Evolutionary conservation across 1,284 basidiomycete genomes (phyloP), one percentile per base, ranked within the genome.

Genomic region (Stygiomarasmius scandens): DNA sequence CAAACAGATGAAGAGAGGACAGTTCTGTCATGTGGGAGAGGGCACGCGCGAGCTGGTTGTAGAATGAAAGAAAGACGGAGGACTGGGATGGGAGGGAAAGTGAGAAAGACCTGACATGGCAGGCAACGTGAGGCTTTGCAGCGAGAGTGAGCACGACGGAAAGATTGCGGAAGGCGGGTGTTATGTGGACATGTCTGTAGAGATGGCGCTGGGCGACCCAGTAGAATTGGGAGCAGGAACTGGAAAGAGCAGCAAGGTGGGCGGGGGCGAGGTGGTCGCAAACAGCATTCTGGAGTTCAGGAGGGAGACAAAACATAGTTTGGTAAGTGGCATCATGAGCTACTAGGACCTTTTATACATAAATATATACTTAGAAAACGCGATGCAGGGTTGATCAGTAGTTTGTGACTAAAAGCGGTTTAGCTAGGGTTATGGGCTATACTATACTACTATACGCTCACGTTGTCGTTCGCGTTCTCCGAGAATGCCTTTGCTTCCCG

Each of bases 1-100:
- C 70, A 63, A 76, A 78, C 58, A 90, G 72, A 63, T 82, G 77
- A 59, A 92, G 82, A 14, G 78, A 79, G 43, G 71, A 74, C 54
- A 90, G 77, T 52, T 79, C 79, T 32, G 78, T 69, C 86, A 90
- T 89, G 66, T 75, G 70, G 16, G 72, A 67, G 47, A 92, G 72
- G 9, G 85, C 87, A 29, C 59, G 59, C 36, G 77, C 72, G 52
- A 91, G 80, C 45, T 71, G 67, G 60, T 54, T 61, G 67, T 84
- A 85, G 65, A 82, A 85, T 12, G 78, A 59, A 36, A 66, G 67
- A 62, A 81, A 73, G 66, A 79, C 63, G 48, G 71, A 68, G 50
- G 75, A 63, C 45, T 64, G 58, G 53, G 80, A 66, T 66, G 77
- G 73, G 60, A 86, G 60, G 55, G 77, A 77, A 64, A 90, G 70